Conservation (phyloP, 306 rosid genomes). For the Alnus rubra region DNA sequence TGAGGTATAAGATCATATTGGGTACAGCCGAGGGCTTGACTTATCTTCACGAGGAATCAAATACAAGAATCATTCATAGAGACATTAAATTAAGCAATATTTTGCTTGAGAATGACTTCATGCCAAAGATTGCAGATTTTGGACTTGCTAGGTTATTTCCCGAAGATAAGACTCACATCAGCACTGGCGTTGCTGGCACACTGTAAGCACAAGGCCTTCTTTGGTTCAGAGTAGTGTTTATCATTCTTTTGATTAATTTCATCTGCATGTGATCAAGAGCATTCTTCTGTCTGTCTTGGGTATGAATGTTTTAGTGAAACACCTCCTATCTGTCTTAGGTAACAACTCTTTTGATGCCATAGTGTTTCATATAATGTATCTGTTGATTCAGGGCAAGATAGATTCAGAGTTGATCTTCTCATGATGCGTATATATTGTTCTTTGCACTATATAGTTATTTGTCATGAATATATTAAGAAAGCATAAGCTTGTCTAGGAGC, state of each 20-base stretch:
- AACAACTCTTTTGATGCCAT: not conserved
- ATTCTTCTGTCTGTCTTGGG: not conserved
- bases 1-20: conserved; percentile 35
- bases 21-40: conserved; percentile 70
- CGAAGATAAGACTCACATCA: conserved; percentile 45
- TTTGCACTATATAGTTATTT: not conserved
- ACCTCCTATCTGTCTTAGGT: not conserved
- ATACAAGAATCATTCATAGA: conserved; percentile 63
- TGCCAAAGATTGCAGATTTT: conserved; percentile 68
- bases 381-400: not conserved
- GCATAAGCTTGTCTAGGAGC: not conserved
- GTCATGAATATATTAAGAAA: not conserved
- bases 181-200: conserved; percentile 49
- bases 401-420: not conserved
- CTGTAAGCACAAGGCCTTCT: conserved; percentile 26
- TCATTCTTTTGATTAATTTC: not conserved
- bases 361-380: not conserved
- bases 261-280: not conserved
- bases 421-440: not conserved
- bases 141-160: conserved; percentile 72
- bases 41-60: conserved; percentile 64
- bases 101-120: conserved; percentile 53
- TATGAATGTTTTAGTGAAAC: not conserved
- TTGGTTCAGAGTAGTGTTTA: not conserved
- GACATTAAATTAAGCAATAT: conserved; percentile 66